A percentile compares a stretch with the other conserved stretches of the same genome.
phyloP scores from a whole-genome alignment of 768 basidiomycete genomes.

The Porphyrellus cyaneotinctus region DNA sequence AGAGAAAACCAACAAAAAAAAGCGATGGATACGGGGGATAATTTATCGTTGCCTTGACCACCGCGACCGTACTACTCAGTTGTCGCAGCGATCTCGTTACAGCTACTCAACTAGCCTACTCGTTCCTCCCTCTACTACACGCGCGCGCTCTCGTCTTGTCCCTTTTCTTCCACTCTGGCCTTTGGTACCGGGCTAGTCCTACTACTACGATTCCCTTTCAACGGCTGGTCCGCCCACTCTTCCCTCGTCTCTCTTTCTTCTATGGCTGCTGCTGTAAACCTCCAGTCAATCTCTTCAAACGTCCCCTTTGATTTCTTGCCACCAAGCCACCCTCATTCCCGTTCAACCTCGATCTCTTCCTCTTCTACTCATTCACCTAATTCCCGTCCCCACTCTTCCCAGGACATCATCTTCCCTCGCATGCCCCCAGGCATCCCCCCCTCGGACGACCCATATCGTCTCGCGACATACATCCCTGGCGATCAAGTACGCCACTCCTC shows the following conservation, averaged over 20 bases:
- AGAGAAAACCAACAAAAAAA: background rate
- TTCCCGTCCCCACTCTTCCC: slow-evolving; percentile 77
- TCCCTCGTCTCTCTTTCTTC: slow-evolving; percentile 34
- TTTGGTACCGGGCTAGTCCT: slow-evolving; percentile 19
- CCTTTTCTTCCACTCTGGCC: slow-evolving; percentile 20
- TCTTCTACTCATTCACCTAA: slow-evolving; percentile 67
- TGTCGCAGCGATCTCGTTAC: slow-evolving; percentile 33
- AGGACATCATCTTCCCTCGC: slow-evolving; percentile 52
- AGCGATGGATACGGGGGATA: slow-evolving; percentile 1
- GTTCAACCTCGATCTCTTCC: slow-evolving; percentile 76
- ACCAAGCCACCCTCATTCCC: slow-evolving; percentile 59
- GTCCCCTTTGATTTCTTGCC: slow-evolving; percentile 72
- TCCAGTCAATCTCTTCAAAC: slow-evolving; percentile 65
- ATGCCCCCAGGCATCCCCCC: slow-evolving; percentile 49
- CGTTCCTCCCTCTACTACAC: slow-evolving; percentile 2
- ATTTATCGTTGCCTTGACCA: slow-evolving; percentile 50
- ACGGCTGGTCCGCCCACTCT: slow-evolving; percentile 56
- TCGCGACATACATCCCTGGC: slow-evolving; percentile 46
- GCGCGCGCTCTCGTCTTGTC: slow-evolving; percentile 15
- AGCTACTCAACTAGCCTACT: slow-evolving; percentile 7
- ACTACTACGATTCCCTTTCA: slow-evolving; percentile 6
- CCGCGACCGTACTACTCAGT: slow-evolving; percentile 31
- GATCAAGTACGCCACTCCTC: slow-evolving; percentile 47
- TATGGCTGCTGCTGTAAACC: slow-evolving; percentile 74
- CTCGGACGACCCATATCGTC: slow-evolving; percentile 68